Evolutionary conservation across 2,329 filamentous ascomycete species (phyloP), one percentile per base, ranked within the genome.

Genomic region (Tolypocladium paradoxum): DNA sequence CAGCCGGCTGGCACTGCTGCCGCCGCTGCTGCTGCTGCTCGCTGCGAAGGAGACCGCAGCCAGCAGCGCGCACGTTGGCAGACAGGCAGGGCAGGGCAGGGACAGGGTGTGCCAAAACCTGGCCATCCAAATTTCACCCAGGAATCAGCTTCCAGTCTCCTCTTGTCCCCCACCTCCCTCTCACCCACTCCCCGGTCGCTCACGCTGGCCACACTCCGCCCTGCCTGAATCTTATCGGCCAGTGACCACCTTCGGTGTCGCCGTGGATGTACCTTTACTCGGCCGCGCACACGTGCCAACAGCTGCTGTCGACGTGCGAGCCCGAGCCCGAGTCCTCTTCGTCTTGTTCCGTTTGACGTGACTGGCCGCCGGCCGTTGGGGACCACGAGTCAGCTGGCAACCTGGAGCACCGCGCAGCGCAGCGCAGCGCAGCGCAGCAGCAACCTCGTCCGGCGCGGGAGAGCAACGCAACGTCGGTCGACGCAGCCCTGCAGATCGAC

Each of bases 51-150:
- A 33, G 31, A 33, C 11, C 14, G 20, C 37, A 40, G 37, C 37
- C n/a, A 36, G 35, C 35, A 36, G 16, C 34, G 7, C 36, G 36
- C 20, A 37, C 24, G 14, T 27, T 50, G 49, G 35, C 36, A 43
- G 29, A 36, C 16, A 7, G 38, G 35, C 27, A 50, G 9, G 20
- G 18, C 36, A 34, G 27, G 31, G 31, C 40, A 34, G 36, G 16
- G 56, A 57, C 57, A 59, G 61, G 57, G 57, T 58, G 51, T 14
- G 47, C 20, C 49, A 54, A 47, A 37, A 49, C 36, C 52, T 47
- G 47, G 47, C 22, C 52, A 53, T 46, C 47, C 52, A 49, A 49
- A 47, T 38, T 50, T 40, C 36, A 31, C 24, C 35, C 49, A 52
- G 51, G 49, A 46, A 50, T 53, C 55, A 51, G 48, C 49, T 38